Base-by-base conservation (phyloP, 306 rosid genomes). In the Prunus dulcis region DNA sequence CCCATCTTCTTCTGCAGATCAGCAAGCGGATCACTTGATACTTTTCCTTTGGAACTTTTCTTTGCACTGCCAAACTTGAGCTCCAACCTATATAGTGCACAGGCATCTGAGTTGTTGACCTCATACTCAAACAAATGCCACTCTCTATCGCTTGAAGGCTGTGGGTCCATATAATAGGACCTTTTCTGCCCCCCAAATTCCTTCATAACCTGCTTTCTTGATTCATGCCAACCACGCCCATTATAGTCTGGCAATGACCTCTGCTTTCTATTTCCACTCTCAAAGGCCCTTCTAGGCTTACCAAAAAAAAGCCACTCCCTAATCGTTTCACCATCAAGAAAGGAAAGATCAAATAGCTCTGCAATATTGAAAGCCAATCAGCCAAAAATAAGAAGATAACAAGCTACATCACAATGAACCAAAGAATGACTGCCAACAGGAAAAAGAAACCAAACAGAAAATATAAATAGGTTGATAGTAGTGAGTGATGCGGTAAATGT, bases 141-240 rank as follows among this genome's bases (percentile, higher is more conserved):
- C 84, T 95, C 98, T 73, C 81, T 78, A 79, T 89, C 89, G 72
- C 82, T 92, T 78, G 85, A 76, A 17, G 98, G 98, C 55, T 95
- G 97, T 12, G 98, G 98, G 78, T 95, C 98, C 98, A 95, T 95
- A 76, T 95, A 95, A 82, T 95, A 95, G 72, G 97, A 95, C 76
- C 97, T 83, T 87, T 95, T 95, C 82, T 92, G 91, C 62, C 98
- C 98, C 67, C 92, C 90, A 73, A 78, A 90, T 73, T 95, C 98
- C 85, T 83, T 90, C 89, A 95, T 88, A 63, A 95, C 89, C 86
- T 95, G 98, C 93, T 95, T 95, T 79, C 98, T 91, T 25, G 98
- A 95, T 82, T 95, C 98, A 68, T 95, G 98, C 97, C 98, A 95
- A 75, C 98, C 98, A 64, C 98, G 97, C 52, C 98, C 97, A 45